These are phyloP conservation scores for Asterella californica DNA, from an alignment of 225 moss, liverwort and hornwort species.

Conservation along the genomic window DNA sequence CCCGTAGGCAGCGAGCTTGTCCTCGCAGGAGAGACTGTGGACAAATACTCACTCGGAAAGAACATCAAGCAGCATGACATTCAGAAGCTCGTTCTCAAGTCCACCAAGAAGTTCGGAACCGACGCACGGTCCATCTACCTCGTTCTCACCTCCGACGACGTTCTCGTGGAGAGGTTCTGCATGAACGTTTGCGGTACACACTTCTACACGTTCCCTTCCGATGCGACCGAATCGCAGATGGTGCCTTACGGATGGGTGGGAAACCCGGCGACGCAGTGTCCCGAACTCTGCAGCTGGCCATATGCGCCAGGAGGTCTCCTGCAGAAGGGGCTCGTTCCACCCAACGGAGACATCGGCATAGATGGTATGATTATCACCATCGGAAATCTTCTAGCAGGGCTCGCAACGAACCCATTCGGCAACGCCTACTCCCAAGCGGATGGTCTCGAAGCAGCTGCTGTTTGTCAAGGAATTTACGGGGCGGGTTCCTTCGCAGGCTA, in stretches of 20 bases:
- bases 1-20: slow-evolving; percentile 45
- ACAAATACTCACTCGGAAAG: slow-evolving; percentile 38
- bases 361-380: slow-evolving; percentile 28
- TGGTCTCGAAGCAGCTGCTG: not conserved
- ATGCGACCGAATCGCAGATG: slow-evolving; percentile 1
- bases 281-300: slow-evolving; percentile 39
- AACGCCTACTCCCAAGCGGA: slow-evolving; percentile 28
- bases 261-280: slow-evolving; percentile 43
- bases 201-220: slow-evolving; percentile 21
- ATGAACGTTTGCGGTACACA: slow-evolving; percentile 32
- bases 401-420: slow-evolving; percentile 27
- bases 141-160: slow-evolving; percentile 47
- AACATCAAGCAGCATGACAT: slow-evolving; percentile 37
- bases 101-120: slow-evolving; percentile 37
- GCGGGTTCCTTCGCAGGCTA: slow-evolving; percentile 19
- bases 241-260: slow-evolving; percentile 46
- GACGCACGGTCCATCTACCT: slow-evolving; percentile 45
- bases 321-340: slow-evolving; percentile 18
- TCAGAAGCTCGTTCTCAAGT: slow-evolving; percentile 42
- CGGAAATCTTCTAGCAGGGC: slow-evolving; percentile 26
- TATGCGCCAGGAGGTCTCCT: slow-evolving; percentile 25
- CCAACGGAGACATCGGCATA: slow-evolving; percentile 25
- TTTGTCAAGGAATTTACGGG: slow-evolving; percentile 21
- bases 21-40: slow-evolving; percentile 37
- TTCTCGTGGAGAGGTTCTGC: slow-evolving; percentile 45